Evolutionary conservation across 495 filamentous ascomycete species (phyloP).

Genomic region (Lasiosphaeria hispida): DNA sequence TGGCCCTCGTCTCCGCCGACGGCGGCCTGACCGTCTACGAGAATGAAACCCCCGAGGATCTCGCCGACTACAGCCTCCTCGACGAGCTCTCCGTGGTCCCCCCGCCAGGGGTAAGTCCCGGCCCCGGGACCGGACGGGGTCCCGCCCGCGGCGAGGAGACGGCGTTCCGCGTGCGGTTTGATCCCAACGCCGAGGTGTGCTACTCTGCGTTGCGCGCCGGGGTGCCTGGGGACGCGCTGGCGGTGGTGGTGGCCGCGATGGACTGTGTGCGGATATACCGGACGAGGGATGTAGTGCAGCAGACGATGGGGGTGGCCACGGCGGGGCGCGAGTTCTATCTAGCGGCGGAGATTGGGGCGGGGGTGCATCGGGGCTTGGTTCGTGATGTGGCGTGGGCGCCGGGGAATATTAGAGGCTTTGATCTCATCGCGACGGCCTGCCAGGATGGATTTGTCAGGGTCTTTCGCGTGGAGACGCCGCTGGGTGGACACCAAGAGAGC

Average conservation of each 20-base stretch:
- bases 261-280: slow-evolving; percentile 76
- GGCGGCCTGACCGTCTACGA: slow-evolving; percentile 79
- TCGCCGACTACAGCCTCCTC: slow-evolving; percentile 70
- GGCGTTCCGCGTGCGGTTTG: slow-evolving; percentile 78
- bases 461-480: slow-evolving; percentile 70
- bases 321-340: slow-evolving; percentile 67
- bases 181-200: slow-evolving; percentile 76
- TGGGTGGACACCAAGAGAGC: background rate
- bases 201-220: slow-evolving; percentile 74
- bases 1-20: slow-evolving; percentile 79
- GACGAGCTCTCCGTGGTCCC: slow-evolving; percentile 64
- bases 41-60: slow-evolving; percentile 78
- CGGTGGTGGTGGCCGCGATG: slow-evolving; percentile 80
- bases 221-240: slow-evolving; percentile 68
- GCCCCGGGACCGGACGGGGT: no score
- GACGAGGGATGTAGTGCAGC: slow-evolving; percentile 58
- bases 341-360: slow-evolving; percentile 65
- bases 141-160: slow-evolving; percentile 71
- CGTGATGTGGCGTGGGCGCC: slow-evolving; percentile 91
- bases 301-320: slow-evolving; percentile 48
- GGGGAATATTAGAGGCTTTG: slow-evolving; percentile 79
- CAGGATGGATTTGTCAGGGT: slow-evolving; percentile 87
- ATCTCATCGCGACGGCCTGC: slow-evolving; percentile 87
- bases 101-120: slow-evolving; percentile 28
- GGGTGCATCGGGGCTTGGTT: slow-evolving; percentile 67